phyloP scores from a whole-genome alignment of 805 yeast species.

The Blastobotrys robertii region DNA sequence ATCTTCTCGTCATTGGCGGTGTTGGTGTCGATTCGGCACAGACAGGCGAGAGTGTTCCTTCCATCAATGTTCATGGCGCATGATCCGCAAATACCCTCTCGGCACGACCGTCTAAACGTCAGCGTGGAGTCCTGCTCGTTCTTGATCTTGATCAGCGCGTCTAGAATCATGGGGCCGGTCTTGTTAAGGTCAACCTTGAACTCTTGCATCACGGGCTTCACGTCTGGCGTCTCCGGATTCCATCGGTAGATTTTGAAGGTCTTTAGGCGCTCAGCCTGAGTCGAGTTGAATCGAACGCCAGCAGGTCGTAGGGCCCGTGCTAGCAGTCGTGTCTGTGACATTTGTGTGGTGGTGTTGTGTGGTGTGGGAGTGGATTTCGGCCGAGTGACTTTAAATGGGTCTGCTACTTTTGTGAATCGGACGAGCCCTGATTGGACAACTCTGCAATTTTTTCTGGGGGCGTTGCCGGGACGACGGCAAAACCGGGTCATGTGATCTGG shows the following conservation, averaged over 20 bases:
- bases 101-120: slow-evolving; percentile 95
- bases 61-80: slow-evolving; percentile 99
- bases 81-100: slow-evolving; percentile 99
- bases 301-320: too few relatives aligned
- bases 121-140: slow-evolving; percentile 94
- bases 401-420: too few relatives aligned
- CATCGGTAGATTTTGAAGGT: slow-evolving; percentile 92
- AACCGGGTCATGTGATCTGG: too few relatives aligned
- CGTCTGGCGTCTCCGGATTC: slow-evolving; percentile 95
- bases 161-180: slow-evolving; percentile 97
- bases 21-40: slow-evolving; percentile 86
- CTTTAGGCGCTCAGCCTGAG: slow-evolving; percentile 57
- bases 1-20: slow-evolving; percentile 67
- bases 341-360: neutral
- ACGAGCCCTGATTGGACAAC: too few relatives aligned
- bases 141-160: slow-evolving; percentile 88
- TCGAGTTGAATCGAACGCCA: neutral
- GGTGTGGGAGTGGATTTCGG: neutral
- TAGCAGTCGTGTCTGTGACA: neutral
- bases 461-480: too few relatives aligned
- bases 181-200: slow-evolving; percentile 79
- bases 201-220: slow-evolving; percentile 76
- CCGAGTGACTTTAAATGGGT: too few relatives aligned
- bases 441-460: too few relatives aligned
- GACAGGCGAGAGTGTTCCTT: slow-evolving; percentile 90